Percentiles rank a stretch among this genome's conserved stretches.
These are phyloP conservation scores for Trifolium pratense DNA, from an alignment of 306 rosid genomes.

Conservation along the genomic window DNA sequence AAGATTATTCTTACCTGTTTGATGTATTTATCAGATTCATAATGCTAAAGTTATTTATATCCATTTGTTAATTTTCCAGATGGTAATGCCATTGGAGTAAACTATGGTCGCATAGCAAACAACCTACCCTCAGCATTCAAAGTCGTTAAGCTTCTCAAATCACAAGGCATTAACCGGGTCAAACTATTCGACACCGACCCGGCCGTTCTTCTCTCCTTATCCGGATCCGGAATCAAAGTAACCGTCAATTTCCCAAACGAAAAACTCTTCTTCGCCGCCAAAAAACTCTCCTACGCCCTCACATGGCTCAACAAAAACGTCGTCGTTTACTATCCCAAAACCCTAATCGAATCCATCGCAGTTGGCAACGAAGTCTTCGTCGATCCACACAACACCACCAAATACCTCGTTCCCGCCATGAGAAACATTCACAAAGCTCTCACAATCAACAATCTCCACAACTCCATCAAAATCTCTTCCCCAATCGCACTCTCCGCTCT, in stretches of 20 bases:
- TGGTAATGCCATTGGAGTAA: slow-evolving; percentile 71
- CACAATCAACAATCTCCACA: slow-evolving; percentile 54
- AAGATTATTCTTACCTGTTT: too few relatives aligned
- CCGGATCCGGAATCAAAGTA: slow-evolving; percentile 70
- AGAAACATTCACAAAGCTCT: slow-evolving; percentile 74
- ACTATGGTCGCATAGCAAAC: slow-evolving; percentile 83
- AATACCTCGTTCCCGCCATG: slow-evolving; percentile 85
- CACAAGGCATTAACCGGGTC: slow-evolving; percentile 63
- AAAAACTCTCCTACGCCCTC: slow-evolving; percentile 21
- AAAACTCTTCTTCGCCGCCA: slow-evolving; percentile 5
- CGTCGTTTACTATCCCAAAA: slow-evolving; percentile 24
- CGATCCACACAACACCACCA: slow-evolving; percentile 73
- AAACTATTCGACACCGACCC: slow-evolving; percentile 82
- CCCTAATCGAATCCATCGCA: slow-evolving; percentile 32
- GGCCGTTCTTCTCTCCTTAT: slow-evolving; percentile 63
- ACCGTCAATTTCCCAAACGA: slow-evolving; percentile 59
- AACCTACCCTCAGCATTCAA: slow-evolving; percentile 72
- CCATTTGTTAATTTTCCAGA: slow-evolving; percentile 47
- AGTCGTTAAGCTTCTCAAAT: slow-evolving; percentile 66
- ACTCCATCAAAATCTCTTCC: slow-evolving; percentile 79
- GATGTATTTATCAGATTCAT: not conserved
- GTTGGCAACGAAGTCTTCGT: slow-evolving; percentile 49
- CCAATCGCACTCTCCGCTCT: slow-evolving; percentile 89
- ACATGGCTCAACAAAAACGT: slow-evolving; percentile 31
- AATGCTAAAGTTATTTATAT: not conserved